Evolutionary conservation across 2,329 filamentous ascomycete genomes (phyloP).

Genomic region (Aureobasidium sp.): DNA sequence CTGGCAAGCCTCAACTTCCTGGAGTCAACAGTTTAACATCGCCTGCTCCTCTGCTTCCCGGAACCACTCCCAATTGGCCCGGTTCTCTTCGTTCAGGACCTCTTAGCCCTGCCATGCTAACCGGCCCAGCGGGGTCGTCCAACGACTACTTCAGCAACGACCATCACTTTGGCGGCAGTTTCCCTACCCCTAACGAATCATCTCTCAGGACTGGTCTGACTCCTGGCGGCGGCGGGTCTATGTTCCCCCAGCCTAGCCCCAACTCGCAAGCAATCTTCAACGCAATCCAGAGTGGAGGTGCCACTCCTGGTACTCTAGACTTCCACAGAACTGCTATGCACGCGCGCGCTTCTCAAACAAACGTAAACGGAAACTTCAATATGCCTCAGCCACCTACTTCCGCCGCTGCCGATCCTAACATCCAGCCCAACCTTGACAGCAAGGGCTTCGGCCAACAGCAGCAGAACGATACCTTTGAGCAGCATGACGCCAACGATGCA

Average conservation of each 20-base stretch:
- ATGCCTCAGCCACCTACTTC: conserved; percentile 32
- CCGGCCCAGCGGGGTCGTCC: conserved; percentile 60
- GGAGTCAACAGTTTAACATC: conserved; percentile 87
- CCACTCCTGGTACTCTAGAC: conserved; percentile 83
- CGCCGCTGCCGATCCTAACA: conserved; percentile 33
- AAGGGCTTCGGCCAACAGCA: conserved; percentile 23
- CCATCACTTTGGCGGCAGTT: conserved; percentile 70
- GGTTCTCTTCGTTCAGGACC: conserved; percentile 86
- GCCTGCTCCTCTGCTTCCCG: conserved; percentile 70
- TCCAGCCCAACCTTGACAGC: conserved; percentile 20
- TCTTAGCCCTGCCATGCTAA: conserved; percentile 93
- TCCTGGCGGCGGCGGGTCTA: conserved; percentile 88
- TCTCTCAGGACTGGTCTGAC: conserved; percentile 85
- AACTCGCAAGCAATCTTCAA: conserved; percentile 78
- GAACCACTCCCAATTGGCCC: conserved; percentile 69
- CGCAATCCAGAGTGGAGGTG: conserved; percentile 67
- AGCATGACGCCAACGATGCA: conserved; percentile 85
- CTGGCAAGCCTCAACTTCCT: conserved; percentile 70
- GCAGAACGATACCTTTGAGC: conserved; percentile 61
- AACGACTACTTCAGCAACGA: conserved; percentile 74
- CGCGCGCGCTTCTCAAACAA: conserved; percentile 52
- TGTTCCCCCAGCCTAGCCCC: conserved; percentile 89
- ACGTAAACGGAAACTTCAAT: conserved; percentile 29
- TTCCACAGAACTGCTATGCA: conserved; percentile 90
- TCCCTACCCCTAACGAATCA: conserved; percentile 94